Percentiles rank a stretch among this genome's conserved stretches.
phyloP scores from a whole-genome alignment of 306 rosid genomes.

The Trifolium repens region DNA sequence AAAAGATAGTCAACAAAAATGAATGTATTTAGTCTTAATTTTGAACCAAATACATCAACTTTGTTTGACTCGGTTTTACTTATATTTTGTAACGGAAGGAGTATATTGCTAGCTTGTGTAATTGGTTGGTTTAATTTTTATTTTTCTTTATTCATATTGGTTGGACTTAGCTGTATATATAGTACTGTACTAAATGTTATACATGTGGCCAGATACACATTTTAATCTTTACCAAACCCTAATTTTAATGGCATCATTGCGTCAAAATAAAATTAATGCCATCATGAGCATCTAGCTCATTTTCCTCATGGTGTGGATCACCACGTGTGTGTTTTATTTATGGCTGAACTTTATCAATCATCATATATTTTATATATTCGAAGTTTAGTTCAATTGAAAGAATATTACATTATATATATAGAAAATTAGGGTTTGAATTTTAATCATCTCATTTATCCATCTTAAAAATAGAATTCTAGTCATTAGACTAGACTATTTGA shows the following conservation, averaged over 20 bases:
- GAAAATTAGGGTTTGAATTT: no score
- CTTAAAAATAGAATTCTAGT: no score
- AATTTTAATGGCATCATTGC: not conserved
- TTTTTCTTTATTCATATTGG: slow-evolving; percentile 53
- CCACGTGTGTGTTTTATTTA: not conserved
- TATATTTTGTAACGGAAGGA: no score
- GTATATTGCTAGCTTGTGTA: not conserved
- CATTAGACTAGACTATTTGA: no score
- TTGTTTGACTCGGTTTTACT: no score
- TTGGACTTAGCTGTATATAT: slow-evolving; percentile 54
- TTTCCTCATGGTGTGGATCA: slow-evolving; percentile 29
- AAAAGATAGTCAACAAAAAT: no score
- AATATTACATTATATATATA: no score
- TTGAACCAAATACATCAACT: no score
- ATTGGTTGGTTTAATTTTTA: slow-evolving; percentile 27
- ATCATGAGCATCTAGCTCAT: slow-evolving; percentile 11
- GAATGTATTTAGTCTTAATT: no score
- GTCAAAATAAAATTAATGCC: not conserved
- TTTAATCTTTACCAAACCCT: slow-evolving; percentile 63
- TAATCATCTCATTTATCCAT: no score
- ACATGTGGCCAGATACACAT: slow-evolving; percentile 48
- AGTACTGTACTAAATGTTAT: slow-evolving; percentile 39
- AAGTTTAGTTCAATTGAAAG: no score
- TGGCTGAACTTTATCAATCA: not conserved
- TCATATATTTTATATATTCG: no score